These are phyloP conservation scores for Fusarium odoratissimum DNA, from an alignment of 2,329 filamentous ascomycete genomes.

Conservation along the genomic window DNA sequence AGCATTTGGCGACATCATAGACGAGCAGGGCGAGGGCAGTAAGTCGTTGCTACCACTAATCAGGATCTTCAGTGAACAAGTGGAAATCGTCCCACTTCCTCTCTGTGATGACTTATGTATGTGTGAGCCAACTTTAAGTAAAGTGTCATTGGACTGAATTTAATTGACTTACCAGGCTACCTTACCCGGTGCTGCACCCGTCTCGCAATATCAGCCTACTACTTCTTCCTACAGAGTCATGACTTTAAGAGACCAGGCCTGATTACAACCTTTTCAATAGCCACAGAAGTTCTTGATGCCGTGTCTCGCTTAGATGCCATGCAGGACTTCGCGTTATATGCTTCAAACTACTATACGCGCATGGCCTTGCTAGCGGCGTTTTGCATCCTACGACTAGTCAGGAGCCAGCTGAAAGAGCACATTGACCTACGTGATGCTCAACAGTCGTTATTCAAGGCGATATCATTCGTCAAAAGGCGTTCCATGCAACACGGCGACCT, in stretches of 20 bases:
- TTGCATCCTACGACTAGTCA: not conserved
- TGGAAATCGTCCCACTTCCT: not conserved
- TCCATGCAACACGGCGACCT: constrained; percentile 4
- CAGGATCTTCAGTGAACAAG: constrained; percentile 1
- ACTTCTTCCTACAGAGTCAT: constrained; percentile 1
- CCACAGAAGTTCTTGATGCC: not conserved
- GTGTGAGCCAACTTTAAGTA: not conserved
- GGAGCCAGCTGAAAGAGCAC: not conserved
- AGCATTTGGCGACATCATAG: not conserved
- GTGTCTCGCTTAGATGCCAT: constrained; percentile 4
- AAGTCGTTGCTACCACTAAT: not conserved
- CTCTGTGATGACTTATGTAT: not conserved
- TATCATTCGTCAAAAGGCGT: not conserved
- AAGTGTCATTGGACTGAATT: not conserved
- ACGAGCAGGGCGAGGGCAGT: not conserved
- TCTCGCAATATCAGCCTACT: not conserved
- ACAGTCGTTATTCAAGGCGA: not conserved
- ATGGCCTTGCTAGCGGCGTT: constrained; percentile 5
- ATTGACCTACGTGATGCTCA: constrained; percentile 3
- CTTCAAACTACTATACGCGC: constrained; percentile 1
- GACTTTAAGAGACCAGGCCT: not conserved
- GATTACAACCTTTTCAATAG: not conserved
- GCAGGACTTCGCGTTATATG: constrained; percentile 1
- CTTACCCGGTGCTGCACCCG: not conserved
- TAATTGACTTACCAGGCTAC: not conserved